These are phyloP conservation scores for Epichloe bromicola DNA, from an alignment of 2,329 filamentous ascomycete species.

Conservation along the genomic window DNA sequence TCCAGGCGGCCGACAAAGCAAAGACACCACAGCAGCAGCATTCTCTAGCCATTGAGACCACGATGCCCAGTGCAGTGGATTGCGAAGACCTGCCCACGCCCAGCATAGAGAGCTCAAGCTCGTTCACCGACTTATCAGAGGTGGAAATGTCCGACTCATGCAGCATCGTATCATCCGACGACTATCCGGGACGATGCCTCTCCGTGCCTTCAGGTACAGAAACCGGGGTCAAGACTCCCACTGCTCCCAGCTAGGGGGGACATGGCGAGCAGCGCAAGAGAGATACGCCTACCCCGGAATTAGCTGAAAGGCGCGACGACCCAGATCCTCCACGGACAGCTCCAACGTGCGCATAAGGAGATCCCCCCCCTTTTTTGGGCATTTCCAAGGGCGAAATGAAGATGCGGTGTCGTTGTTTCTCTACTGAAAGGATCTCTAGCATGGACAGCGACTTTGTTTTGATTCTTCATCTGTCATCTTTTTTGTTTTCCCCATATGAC, in stretches of 20 bases:
- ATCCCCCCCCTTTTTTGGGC: not conserved
- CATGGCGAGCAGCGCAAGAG: conserved; percentile 5
- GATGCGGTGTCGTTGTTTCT: no score
- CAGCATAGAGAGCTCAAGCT: conserved; percentile 26
- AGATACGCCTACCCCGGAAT: conserved; percentile 15
- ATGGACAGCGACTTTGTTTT: not conserved
- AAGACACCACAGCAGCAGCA: not conserved
- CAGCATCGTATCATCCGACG: conserved; percentile 26
- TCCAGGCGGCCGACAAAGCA: conserved; percentile 11
- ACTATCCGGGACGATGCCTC: conserved; percentile 9
- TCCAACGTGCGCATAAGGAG: not conserved
- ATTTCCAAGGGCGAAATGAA: not conserved
- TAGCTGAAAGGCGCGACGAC: conserved; percentile 6
- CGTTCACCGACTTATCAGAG: conserved; percentile 22
- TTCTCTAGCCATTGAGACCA: not conserved
- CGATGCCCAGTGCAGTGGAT: conserved; percentile 3
- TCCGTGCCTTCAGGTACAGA: conserved; percentile 16
- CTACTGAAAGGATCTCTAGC: not conserved
- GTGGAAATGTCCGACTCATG: conserved; percentile 37
- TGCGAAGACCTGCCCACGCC: conserved; percentile 25
- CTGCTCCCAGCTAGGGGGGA: conserved; percentile 10
- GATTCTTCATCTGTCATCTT: not conserved
- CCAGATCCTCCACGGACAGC: not conserved
- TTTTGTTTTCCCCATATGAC: not conserved
- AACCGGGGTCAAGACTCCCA: conserved; percentile 27